phyloP scores from a whole-genome alignment of 73 alveolate genomes.

The Durusdinium trenchii region DNA sequence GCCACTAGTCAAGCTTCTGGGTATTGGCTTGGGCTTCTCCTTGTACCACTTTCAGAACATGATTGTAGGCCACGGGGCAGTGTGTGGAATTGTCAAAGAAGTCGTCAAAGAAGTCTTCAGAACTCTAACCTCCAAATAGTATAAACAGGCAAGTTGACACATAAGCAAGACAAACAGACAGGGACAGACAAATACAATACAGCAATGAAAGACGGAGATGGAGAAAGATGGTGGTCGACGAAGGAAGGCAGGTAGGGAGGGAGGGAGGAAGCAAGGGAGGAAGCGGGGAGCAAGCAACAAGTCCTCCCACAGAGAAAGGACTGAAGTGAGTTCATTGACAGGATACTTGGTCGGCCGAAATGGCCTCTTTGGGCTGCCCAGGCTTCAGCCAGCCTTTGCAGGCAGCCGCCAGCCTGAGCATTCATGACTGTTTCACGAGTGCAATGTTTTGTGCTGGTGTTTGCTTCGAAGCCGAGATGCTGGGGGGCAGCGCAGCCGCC shows the following conservation, averaged over 20 bases:
- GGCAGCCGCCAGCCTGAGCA: constrained; percentile 24
- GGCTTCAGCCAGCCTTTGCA: constrained; percentile 52
- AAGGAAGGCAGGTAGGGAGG: too few species aligned
- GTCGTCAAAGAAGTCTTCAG: too few species aligned
- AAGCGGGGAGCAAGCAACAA: not conserved
- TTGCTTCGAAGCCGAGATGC: not conserved
- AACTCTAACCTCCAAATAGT: too few species aligned
- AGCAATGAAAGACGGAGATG: too few species aligned
- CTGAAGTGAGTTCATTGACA: not conserved
- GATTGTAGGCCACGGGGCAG: constrained; percentile 69
- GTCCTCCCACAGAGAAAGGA: not conserved
- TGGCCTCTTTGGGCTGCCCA: constrained; percentile 79
- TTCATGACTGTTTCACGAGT: not conserved
- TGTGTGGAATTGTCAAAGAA: too few species aligned
- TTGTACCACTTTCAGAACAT: constrained; percentile 86
- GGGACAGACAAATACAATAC: too few species aligned
- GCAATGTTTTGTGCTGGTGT: not conserved
- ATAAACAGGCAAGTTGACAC: too few species aligned
- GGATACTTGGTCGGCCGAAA: constrained; percentile 79
- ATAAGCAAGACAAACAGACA: too few species aligned
- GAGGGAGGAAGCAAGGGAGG: too few species aligned
- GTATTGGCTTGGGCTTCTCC: constrained; percentile 93
- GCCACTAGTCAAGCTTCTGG: constrained; percentile 87
- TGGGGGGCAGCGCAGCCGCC: not conserved
- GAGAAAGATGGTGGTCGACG: too few species aligned